Conservation (phyloP, 1,139 yeast species). For the Yamadazyma triangularis region DNA sequence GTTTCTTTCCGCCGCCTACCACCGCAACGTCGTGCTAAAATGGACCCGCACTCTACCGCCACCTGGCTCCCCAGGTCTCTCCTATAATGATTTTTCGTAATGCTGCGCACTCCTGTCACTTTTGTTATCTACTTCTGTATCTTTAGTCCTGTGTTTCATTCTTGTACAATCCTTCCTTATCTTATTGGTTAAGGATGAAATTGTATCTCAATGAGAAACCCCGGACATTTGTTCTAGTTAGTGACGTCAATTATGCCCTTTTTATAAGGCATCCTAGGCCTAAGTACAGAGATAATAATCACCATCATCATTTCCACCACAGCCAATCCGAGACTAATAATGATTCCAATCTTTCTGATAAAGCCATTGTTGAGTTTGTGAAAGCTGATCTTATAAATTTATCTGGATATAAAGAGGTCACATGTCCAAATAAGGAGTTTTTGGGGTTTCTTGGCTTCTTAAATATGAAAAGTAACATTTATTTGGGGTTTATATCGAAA, state of each 20-base stretch:
- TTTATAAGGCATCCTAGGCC: constrained; percentile 46
- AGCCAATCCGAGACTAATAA: constrained; percentile 3
- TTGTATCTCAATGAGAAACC: constrained; percentile 50
- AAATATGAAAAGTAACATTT: constrained; percentile 49
- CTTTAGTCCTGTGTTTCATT: too few species aligned
- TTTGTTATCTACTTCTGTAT: too few species aligned
- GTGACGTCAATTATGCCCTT: constrained; percentile 41
- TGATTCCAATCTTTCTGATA: constrained; percentile 10
- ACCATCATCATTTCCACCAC: constrained; percentile 23
- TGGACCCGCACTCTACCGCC: too few species aligned
- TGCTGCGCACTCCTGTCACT: too few species aligned
- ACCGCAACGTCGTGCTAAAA: too few species aligned
- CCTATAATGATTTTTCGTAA: too few species aligned
- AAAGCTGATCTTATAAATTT: constrained; percentile 32
- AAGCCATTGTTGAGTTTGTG: constrained; percentile 51
- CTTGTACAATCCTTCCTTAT: too few species aligned
- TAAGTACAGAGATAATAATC: constrained; percentile 19
- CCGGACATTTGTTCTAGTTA: constrained; percentile 50
- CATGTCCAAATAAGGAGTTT: constrained; percentile 33
- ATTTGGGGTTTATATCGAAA: constrained; percentile 54
- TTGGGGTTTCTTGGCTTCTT: constrained; percentile 61
- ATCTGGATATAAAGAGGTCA: constrained; percentile 37
- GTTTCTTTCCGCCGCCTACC: too few species aligned
- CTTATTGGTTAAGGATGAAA: too few species aligned
- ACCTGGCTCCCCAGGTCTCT: too few species aligned